phyloP scores from a whole-genome alignment of 805 yeast genomes.

The Lipomyces sp. region DNA sequence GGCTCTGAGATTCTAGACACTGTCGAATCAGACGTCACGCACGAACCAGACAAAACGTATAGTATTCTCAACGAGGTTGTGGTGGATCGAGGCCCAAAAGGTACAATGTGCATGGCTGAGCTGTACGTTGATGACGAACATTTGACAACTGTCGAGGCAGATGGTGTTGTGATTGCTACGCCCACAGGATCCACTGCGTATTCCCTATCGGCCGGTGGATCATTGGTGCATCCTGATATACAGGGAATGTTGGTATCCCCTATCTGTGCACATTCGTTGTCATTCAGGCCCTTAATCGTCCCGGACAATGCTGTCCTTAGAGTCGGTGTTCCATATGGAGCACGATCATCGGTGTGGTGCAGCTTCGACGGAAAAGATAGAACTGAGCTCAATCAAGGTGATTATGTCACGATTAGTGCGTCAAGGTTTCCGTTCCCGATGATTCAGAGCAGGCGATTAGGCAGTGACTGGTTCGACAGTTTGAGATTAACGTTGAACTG shows the following conservation, averaged over 20 bases:
- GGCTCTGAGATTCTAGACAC: constrained; percentile 31
- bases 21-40: constrained; percentile 25
- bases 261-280: constrained; percentile 92
- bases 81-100: constrained; percentile 58
- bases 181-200: constrained; percentile 91
- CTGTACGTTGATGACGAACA: constrained; percentile 55
- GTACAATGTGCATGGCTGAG: constrained; percentile 58
- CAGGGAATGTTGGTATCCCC: constrained; percentile 93
- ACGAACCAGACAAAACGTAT: constrained; percentile 42
- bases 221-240: constrained; percentile 91
- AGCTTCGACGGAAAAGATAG: constrained; percentile 92
- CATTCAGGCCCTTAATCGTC: constrained; percentile 86
- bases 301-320: constrained; percentile 88
- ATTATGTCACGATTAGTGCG: constrained; percentile 81
- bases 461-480: constrained; percentile 73
- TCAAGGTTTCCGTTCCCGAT: constrained; percentile 94
- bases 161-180: constrained; percentile 66
- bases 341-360: constrained; percentile 94
- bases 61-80: constrained; percentile 59
- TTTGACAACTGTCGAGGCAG: constrained; percentile 68
- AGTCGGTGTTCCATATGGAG: constrained; percentile 75
- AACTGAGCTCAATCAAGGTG: constrained; percentile 79
- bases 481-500: constrained; percentile 86
- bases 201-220: constrained; percentile 93
- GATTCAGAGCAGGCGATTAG: constrained; percentile 68